Conservation (phyloP, 805 yeast species). For the Grigorovia humatica region DNA sequence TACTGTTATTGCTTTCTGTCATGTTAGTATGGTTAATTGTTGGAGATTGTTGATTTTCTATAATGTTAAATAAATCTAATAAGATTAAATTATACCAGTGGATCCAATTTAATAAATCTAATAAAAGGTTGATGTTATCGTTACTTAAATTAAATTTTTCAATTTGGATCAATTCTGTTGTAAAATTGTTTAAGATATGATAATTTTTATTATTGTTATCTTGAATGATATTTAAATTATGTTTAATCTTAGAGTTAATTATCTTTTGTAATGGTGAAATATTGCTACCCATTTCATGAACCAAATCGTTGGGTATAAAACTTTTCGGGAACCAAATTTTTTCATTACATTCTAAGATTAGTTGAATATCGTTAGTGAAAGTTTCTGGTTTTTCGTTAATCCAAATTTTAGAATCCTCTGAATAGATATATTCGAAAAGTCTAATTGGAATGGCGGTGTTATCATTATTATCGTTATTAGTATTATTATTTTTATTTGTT, state of each 20-base stretch:
- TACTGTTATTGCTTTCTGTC: neutral
- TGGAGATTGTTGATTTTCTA: neutral
- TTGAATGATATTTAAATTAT: neutral
- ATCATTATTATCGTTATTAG: neutral
- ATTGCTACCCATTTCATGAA: neutral
- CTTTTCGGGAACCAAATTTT: constrained; percentile 16
- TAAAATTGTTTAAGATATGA: constrained; percentile 21
- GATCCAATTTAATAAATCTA: constrained; percentile 23
- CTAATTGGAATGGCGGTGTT: constrained; percentile 3
- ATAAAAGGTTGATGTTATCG: constrained; percentile 20
- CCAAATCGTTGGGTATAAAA: constrained; percentile 1
- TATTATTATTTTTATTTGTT: neutral
- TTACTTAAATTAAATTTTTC: constrained; percentile 24
- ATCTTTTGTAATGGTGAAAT: neutral
- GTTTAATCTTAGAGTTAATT: neutral
- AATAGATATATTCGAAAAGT: constrained; percentile 21
- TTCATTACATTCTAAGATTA: constrained; percentile 18
- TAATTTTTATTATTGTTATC: constrained; percentile 6
- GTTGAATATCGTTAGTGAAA: constrained; percentile 18
- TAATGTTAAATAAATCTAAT: neutral
- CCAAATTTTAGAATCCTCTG: constrained; percentile 17
- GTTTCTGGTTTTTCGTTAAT: constrained; percentile 21
- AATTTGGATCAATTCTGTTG: constrained; percentile 16
- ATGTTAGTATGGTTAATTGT: neutral
- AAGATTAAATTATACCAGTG: constrained; percentile 21